Evolutionary conservation across 441 rosid genomes (phyloP), one percentile per base, ranked within the genome.

Genomic region (Erodium chrysanthum): DNA sequence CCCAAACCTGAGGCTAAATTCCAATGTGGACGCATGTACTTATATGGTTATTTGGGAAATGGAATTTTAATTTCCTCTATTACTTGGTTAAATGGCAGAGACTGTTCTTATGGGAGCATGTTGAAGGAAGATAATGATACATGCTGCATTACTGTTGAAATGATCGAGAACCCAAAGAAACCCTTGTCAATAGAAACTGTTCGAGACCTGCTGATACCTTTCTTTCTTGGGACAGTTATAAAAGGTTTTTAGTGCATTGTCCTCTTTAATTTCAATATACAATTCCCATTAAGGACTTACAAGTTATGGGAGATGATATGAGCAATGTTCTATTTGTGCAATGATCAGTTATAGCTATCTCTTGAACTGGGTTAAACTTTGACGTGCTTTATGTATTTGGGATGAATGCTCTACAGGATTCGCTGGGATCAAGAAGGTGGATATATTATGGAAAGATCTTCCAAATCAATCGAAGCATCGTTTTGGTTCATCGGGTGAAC

Each of bases 401-500:
- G 62, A 14, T 60, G 52, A 60, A 60, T 73, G 71, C 48, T 75
- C 65, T 70, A 70, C 71, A 95, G 99, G 99, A 64, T 86, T 78
- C 74, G 31, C 56, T 69, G 98, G 83, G 84, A 83, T 95, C 27
- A 82, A 84, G 71, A 92, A 84, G 78, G 98, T 92, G 48, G 86
- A 85, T 68, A 81, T 95, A 22, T 71, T 95, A 48, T 95, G 99
- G 99, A 83, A 76, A 12, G 96, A 92, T 66, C 69, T 58, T 42
- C 75, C 76, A 46, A 86, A 81, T 77, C 80, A 61, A 31, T 74
- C 83, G 10, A 79, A 74, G 78, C 74, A 62, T 4, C 68, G 50
- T 70, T 75, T 50, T 14, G 42, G 40, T 66, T 58, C 73, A 66
- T 37, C 25, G 3, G 97, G 99, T 71, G 98, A 90, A 79, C 89